Conservation (phyloP, 805 yeast genomes). For the Novakomyces olei region DNA sequence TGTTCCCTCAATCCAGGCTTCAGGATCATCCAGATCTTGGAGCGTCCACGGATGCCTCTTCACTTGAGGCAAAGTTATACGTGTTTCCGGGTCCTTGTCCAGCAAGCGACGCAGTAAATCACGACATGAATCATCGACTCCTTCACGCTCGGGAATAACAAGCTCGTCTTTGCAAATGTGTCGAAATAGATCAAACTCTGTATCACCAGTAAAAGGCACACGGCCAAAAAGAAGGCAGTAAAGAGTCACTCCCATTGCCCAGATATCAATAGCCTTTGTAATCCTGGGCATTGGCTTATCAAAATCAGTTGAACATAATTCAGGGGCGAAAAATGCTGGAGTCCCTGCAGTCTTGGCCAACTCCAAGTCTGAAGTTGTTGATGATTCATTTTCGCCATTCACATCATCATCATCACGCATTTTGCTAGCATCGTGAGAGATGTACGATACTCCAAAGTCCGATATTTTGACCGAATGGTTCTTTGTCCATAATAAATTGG, state of each 20-base stretch:
- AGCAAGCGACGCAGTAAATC: constrained; percentile 43
- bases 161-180: constrained; percentile 47
- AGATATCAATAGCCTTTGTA: constrained; percentile 73
- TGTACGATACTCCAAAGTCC: constrained; percentile 92
- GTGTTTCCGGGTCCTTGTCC: constrained; percentile 41
- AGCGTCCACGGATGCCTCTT: constrained; percentile 53
- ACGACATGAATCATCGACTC: constrained; percentile 14
- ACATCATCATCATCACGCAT: constrained; percentile 12
- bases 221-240: constrained; percentile 72
- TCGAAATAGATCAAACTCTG: constrained; percentile 67
- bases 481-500: constrained; percentile 52
- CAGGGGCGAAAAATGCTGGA: constrained; percentile 93
- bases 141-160: constrained; percentile 28
- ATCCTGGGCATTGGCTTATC: constrained; percentile 27
- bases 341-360: constrained; percentile 93
- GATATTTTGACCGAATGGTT: constrained; percentile 68
- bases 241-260: constrained; percentile 89
- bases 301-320: constrained; percentile 47
- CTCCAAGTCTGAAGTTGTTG: constrained; percentile 36
- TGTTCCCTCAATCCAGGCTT: not conserved
- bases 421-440: constrained; percentile 16
- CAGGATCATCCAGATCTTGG: constrained; percentile 19
- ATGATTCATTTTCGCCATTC: constrained; percentile 14
- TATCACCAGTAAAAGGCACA: constrained; percentile 72
- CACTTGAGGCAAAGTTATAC: constrained; percentile 51